Evolutionary conservation across 2,329 filamentous ascomycete genomes (phyloP).

Genomic region (Ceratocystis huliohia): DNA sequence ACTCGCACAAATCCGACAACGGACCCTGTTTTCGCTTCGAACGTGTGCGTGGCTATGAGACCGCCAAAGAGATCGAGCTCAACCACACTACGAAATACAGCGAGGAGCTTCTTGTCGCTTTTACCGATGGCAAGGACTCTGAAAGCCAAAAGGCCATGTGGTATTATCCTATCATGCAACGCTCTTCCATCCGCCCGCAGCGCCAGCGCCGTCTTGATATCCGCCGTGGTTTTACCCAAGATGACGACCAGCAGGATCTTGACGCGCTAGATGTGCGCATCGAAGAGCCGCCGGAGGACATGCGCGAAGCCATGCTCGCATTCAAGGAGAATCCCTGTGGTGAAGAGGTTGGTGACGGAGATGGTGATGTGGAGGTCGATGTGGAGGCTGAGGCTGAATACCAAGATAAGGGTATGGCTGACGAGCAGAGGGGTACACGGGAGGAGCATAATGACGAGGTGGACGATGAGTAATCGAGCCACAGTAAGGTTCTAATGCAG

Average conservation of each 20-base stretch:
- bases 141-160: conserved; percentile 43
- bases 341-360: conserved; percentile 26
- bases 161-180: conserved; percentile 57
- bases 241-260: conserved; percentile 37
- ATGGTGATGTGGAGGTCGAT: conserved; percentile 23
- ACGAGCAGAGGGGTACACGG: conserved; percentile 24
- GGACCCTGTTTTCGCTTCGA: conserved; percentile 47
- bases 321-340: conserved; percentile 43
- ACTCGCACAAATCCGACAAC: conserved; percentile 38
- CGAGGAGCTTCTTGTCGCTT: conserved; percentile 49
- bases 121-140: conserved; percentile 40
- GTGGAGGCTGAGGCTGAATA: conserved; percentile 20
- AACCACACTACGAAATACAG: conserved; percentile 48
- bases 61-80: conserved; percentile 43
- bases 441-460: conserved; percentile 18
- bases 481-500: background rate
- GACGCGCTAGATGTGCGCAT: conserved; percentile 45
- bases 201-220: conserved; percentile 51
- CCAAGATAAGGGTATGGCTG: conserved; percentile 26
- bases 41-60: conserved; percentile 52
- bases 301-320: conserved; percentile 38
- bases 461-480: conserved; percentile 1
- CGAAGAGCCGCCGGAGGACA: conserved; percentile 42
- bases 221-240: conserved; percentile 34
- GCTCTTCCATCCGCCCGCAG: conserved; percentile 48